phyloP scores from a whole-genome alignment of 2,329 filamentous ascomycete species.

The Drechslerella coelobrocha region DNA sequence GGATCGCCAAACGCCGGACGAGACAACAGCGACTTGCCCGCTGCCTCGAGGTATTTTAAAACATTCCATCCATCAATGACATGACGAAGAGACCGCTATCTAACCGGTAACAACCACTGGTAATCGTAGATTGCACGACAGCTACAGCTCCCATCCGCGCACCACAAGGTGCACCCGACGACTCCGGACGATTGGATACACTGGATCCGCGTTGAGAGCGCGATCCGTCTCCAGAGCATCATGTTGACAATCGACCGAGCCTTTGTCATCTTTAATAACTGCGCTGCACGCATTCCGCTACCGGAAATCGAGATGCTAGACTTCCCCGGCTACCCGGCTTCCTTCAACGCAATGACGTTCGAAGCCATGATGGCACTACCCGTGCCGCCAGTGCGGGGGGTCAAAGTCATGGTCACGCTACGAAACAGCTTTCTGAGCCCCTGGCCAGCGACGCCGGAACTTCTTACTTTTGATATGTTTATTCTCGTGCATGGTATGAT shows the following conservation, averaged over 20 bases:
- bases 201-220: constrained; percentile 39
- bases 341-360: constrained; percentile 27
- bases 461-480: constrained; percentile 37
- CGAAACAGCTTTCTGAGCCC: constrained; percentile 29
- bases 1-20: constrained; percentile 35
- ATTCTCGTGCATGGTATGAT: constrained; percentile 38
- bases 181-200: constrained; percentile 21
- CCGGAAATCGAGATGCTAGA: constrained; percentile 36
- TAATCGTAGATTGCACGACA: constrained; percentile 23
- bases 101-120: no score
- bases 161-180: constrained; percentile 21
- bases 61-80: background rate
- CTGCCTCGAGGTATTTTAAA: constrained; percentile 21
- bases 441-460: constrained; percentile 19
- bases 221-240: constrained; percentile 37
- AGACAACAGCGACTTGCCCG: constrained; percentile 30
- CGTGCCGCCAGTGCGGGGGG: constrained; percentile 19
- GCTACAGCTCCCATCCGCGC: constrained; percentile 29
- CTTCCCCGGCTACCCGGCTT: constrained; percentile 26
- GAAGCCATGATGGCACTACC: constrained; percentile 34
- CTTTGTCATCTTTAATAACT: constrained; percentile 45
- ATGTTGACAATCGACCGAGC: constrained; percentile 44
- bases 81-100: no score
- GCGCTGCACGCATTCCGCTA: constrained; percentile 19
- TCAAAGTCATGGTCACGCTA: constrained; percentile 33